These are phyloP conservation scores for Penicillium olsonii DNA, from an alignment of 2,329 filamentous ascomycete species.

Conservation along the genomic window DNA sequence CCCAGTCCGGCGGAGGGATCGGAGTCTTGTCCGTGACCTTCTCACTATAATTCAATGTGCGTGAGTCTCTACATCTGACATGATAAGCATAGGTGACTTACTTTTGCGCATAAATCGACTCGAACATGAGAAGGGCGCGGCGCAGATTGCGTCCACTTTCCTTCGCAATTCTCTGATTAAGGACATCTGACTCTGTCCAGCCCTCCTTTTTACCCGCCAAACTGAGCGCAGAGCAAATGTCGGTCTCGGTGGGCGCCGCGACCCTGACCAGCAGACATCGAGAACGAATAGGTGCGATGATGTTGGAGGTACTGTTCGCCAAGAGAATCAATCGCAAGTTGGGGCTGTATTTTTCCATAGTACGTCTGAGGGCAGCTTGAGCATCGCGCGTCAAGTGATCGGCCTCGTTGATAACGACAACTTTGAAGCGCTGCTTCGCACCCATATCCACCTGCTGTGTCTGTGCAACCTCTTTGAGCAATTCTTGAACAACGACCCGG, in stretches of 20 bases:
- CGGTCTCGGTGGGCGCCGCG: conserved; percentile 78
- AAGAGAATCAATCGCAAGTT: conserved; percentile 89
- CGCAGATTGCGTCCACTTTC: conserved; percentile 91
- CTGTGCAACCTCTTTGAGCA: conserved; percentile 96
- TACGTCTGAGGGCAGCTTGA: conserved; percentile 88
- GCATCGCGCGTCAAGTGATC: conserved; percentile 93
- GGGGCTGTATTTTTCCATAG: conserved; percentile 99
- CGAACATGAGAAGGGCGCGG: conserved; percentile 91
- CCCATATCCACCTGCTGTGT: conserved; percentile 96
- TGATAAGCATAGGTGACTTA: conserved; percentile 49
- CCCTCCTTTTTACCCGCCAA: conserved; percentile 75
- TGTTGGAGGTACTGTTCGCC: conserved; percentile 95
- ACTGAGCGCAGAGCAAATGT: conserved; percentile 77
- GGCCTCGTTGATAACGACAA: conserved; percentile 98
- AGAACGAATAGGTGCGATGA: conserved; percentile 96
- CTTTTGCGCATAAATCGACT: conserved; percentile 97
- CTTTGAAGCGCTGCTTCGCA: conserved; percentile 92
- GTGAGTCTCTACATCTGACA: conserved; percentile 10
- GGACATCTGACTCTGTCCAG: conserved; percentile 72
- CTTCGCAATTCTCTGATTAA: conserved; percentile 83
- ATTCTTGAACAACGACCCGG: conserved; percentile 89
- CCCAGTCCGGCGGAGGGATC: conserved; percentile 96
- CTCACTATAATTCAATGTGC: conserved; percentile 60
- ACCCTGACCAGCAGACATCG: conserved; percentile 90
- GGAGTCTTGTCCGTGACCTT: conserved; percentile 83